phyloP scores from a whole-genome alignment of 768 basidiomycete genomes.

The Tylopilus sp. region DNA sequence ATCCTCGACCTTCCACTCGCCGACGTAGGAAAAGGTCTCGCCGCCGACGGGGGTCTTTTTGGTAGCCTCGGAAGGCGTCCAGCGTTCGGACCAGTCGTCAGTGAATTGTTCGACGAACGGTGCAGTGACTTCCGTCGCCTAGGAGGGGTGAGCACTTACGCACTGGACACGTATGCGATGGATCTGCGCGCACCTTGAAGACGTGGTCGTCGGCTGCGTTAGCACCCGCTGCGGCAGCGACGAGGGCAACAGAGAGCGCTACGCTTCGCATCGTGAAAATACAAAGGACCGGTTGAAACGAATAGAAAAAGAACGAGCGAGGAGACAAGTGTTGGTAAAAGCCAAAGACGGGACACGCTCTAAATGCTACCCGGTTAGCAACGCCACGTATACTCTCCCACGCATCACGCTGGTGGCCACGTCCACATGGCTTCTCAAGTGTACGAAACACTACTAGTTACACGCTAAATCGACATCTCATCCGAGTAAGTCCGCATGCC shows the following conservation, averaged over 20 bases:
- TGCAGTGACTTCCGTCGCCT: constrained; percentile 79
- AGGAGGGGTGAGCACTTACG: constrained; percentile 6
- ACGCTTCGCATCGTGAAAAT: constrained; percentile 75
- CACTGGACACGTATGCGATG: constrained; percentile 8
- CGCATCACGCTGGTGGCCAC: constrained; percentile 5
- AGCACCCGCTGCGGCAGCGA: constrained; percentile 60
- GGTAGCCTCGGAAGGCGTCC: constrained; percentile 96
- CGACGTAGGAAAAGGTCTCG: constrained; percentile 97
- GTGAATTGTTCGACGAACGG: constrained; percentile 98
- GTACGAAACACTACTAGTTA: constrained; percentile 1
- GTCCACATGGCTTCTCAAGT: neutral
- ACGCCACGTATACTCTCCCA: constrained; percentile 49
- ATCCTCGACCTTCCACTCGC: constrained; percentile 95
- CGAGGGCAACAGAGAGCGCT: constrained; percentile 73
- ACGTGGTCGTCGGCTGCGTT: constrained; percentile 58
- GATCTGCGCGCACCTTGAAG: constrained; percentile 51
- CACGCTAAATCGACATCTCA: constrained; percentile 29
- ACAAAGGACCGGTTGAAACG: constrained; percentile 64
- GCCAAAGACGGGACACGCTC: constrained; percentile 22
- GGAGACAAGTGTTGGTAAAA: constrained; percentile 30
- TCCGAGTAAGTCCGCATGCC: constrained; percentile 90
- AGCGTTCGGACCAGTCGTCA: constrained; percentile 83
- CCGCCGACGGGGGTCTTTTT: constrained; percentile 96
- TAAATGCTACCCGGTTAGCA: constrained; percentile 35
- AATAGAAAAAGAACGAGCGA: constrained; percentile 36